These are phyloP conservation scores for Hemileia vastatrix DNA, from an alignment of 1,284 basidiomycete genomes.

Conservation along the genomic window DNA sequence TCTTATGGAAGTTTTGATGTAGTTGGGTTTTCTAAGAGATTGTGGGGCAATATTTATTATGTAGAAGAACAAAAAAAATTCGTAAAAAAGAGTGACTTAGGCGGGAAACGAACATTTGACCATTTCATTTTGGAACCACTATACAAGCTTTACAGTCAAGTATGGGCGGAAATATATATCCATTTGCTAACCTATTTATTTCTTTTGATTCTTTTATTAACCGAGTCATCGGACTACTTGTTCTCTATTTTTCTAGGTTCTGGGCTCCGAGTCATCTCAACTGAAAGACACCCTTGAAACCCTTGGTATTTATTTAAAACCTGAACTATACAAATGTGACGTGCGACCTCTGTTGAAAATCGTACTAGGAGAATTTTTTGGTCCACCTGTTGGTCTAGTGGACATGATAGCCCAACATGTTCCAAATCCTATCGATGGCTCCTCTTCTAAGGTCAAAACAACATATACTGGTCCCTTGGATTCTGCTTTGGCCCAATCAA, in stretches of 20 bases:
- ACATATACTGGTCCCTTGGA: slow-evolving; percentile 79
- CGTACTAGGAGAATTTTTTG: slow-evolving; percentile 91
- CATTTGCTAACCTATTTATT: too few species aligned
- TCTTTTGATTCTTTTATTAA: background rate
- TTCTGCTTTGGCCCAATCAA: slow-evolving; percentile 62
- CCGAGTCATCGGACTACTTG: background rate
- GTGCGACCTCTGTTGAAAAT: slow-evolving; percentile 87
- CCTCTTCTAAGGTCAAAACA: slow-evolving; percentile 64
- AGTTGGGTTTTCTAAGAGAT: slow-evolving; percentile 60
- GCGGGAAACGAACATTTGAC: slow-evolving; percentile 80
- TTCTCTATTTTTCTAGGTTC: slow-evolving; percentile 52
- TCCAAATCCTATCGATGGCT: slow-evolving; percentile 67
- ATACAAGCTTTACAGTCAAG: slow-evolving; percentile 88
- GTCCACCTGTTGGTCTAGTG: slow-evolving; percentile 67
- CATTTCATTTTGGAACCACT: slow-evolving; percentile 93
- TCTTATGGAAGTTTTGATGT: slow-evolving; percentile 57
- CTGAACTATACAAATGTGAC: slow-evolving; percentile 95
- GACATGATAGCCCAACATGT: slow-evolving; percentile 85
- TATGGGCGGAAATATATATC: too few species aligned
- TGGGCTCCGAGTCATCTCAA: slow-evolving; percentile 78
- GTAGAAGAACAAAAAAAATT: slow-evolving; percentile 73
- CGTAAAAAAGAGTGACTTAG: slow-evolving; percentile 68
- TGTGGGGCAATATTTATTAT: slow-evolving; percentile 99
- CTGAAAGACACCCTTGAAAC: slow-evolving; percentile 69
- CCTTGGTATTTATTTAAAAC: slow-evolving; percentile 78